A percentile compares a stretch with the other conserved stretches of the same genome.
Evolutionary conservation across 2,329 filamentous ascomycete species (phyloP).

Genomic region (Colletotrichum orbiculare): DNA sequence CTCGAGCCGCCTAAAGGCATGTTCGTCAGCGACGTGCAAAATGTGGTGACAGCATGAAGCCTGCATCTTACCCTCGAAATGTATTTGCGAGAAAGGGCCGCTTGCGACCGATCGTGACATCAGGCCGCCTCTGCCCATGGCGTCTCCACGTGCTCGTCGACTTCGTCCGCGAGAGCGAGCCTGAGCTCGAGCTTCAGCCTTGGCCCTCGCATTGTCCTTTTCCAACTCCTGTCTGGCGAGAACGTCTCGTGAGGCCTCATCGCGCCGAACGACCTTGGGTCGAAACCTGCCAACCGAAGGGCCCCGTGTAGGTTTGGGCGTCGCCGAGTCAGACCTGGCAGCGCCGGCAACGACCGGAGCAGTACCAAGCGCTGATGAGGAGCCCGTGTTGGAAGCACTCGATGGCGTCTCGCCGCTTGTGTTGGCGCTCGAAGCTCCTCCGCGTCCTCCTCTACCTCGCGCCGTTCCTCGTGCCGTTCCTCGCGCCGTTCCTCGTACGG

Average conservation of each 20-base stretch:
- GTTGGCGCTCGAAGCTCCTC: slow-evolving; percentile 19
- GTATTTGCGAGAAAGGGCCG: slow-evolving; percentile 50
- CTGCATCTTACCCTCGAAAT: slow-evolving; percentile 31
- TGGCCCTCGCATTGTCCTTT: slow-evolving; percentile 47
- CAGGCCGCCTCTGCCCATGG: slow-evolving; percentile 55
- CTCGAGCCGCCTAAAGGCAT: slow-evolving; percentile 33
- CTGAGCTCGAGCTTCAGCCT: slow-evolving; percentile 37
- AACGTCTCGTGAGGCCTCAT: slow-evolving; percentile 60
- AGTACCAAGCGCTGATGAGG: slow-evolving; percentile 20
- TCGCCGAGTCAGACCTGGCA: slow-evolving; percentile 42
- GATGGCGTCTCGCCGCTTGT: slow-evolving; percentile 22
- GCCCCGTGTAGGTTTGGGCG: slow-evolving; percentile 49
- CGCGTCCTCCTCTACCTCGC: slow-evolving; percentile 32
- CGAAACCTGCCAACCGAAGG: slow-evolving; percentile 55
- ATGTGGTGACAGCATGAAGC: not conserved
- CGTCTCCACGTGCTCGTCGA: slow-evolving; percentile 56
- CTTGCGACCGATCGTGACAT: slow-evolving; percentile 50
- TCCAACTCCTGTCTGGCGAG: slow-evolving; percentile 57
- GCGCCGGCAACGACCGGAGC: slow-evolving; percentile 15
- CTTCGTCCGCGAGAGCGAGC: slow-evolving; percentile 45
- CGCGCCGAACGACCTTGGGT: slow-evolving; percentile 61
- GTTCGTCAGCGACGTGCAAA: not conserved
- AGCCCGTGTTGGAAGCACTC: slow-evolving; percentile 7
- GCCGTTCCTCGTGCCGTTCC: not conserved
- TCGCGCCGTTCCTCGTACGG: too few relatives aligned